Base-by-base conservation (phyloP, 1,139 yeast species). In the Yamadazyma blattariae region DNA sequence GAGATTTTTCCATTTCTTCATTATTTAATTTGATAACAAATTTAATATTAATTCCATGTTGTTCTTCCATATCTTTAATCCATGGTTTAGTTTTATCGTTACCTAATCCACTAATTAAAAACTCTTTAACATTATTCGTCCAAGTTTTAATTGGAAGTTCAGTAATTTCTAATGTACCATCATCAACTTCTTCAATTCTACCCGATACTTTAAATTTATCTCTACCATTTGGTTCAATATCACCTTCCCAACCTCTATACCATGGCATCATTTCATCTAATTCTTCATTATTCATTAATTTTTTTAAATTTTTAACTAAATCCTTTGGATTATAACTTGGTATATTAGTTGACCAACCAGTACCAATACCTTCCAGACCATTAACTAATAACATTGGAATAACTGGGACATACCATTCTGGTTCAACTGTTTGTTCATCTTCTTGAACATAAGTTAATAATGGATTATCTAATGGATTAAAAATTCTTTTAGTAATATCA, bases 331-430 rank as follows among this genome's bases (percentile, higher is more conserved):
- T 89, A 60, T 77, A 92, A 29, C 86, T 79, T 2, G 98, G 99
- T 45, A 94, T 84, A 43, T 78, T 81, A 1, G 98, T 89, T 42
- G 96, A 87, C 97, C 98, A 94, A 49, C 98, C 99, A 33, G 98
- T 90, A 47, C 99, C 99, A 59, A 94, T 94, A 64, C 99, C 99
- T 62, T 94, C 98, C 8, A 94, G 74, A 38, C 99, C 99, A 56
- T 94, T 94, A 7, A 94, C 96, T 42, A 94, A 70, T 22, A 92
- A 57, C 89, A 89, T 87, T 4, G 99, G 99, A 33, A 94, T 52
- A 17, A 94, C 80, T 1, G 99, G 99, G 25, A 87, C 68, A 57
- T 89, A 94, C 92, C 95, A 88, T 52, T 87, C 90, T 0, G 99
- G 99, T 57, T 94, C 98, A 16, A 92, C 96, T 0, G 94, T 82